Conservation (phyloP, 2,329 filamentous ascomycete genomes). For the Diaporthe capsici region DNA sequence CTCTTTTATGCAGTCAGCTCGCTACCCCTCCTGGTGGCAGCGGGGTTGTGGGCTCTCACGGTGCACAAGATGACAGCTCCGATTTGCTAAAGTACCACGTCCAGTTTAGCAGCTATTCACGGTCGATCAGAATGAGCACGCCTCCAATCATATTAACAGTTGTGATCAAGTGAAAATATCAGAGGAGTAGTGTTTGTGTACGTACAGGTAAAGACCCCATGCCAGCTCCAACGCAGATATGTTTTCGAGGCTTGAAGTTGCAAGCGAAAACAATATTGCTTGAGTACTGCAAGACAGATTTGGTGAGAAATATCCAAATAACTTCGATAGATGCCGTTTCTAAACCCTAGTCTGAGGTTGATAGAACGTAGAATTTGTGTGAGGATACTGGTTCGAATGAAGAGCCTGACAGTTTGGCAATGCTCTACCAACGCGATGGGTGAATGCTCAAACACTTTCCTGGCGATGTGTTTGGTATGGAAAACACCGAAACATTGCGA, state of each 20-base stretch:
- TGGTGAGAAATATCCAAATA: neutral
- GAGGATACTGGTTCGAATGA: neutral
- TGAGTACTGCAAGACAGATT: neutral
- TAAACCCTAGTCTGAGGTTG: neutral
- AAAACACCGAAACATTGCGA: no score
- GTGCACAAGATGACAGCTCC: neutral
- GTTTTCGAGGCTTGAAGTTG: neutral
- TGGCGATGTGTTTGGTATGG: no score
- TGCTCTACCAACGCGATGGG: neutral
- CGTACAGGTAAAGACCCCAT: no score
- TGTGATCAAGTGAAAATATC: no score
- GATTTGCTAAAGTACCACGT: neutral
- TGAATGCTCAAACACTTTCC: neutral
- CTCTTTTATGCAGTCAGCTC: slow-evolving; percentile 3
- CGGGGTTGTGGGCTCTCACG: neutral
- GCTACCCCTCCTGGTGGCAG: neutral
- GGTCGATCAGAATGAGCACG: neutral
- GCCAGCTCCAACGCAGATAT: neutral
- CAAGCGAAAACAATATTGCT: neutral
- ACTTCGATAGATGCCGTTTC: neutral
- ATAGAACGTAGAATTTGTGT: neutral
- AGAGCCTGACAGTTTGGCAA: no score
- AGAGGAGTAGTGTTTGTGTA: neutral
- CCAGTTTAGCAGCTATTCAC: neutral
- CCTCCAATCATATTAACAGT: neutral